Evolutionary conservation across 2,329 filamentous ascomycete species (phyloP).

Genomic region (Pseudofabraea citricarpa): DNA sequence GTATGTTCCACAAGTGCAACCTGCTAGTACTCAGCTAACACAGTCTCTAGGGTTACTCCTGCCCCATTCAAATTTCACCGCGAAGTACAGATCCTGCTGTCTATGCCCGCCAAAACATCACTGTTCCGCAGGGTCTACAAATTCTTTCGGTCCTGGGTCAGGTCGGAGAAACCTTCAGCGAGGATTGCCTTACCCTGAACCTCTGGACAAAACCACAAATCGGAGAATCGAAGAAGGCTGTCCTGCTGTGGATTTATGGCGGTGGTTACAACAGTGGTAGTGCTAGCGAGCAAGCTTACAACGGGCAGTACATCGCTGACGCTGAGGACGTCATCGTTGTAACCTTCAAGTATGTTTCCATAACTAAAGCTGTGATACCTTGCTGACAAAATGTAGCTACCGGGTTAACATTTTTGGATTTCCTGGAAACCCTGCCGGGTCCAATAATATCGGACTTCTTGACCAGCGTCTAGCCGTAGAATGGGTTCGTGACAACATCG

Average conservation of each 20-base stretch:
- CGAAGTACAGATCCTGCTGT: background rate
- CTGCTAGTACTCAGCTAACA: no score
- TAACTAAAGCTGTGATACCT: no score
- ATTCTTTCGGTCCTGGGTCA: background rate
- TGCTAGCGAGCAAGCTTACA: constrained; percentile 33
- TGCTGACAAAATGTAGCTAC: no score
- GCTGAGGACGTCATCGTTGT: constrained; percentile 36
- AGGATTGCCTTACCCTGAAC: constrained; percentile 31
- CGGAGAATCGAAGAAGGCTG: constrained; percentile 29
- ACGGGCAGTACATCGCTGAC: constrained; percentile 35
- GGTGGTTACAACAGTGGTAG: constrained; percentile 33
- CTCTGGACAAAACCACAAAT: constrained; percentile 29
- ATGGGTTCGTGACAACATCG: constrained; percentile 55
- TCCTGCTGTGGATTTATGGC: constrained; percentile 38
- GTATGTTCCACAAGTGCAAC: background rate
- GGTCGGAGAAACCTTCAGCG: constrained; percentile 9
- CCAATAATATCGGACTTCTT: constrained; percentile 38
- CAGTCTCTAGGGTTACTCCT: background rate
- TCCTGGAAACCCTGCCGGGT: background rate
- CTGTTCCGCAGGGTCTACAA: background rate
- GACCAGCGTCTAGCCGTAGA: constrained; percentile 52
- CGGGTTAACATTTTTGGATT: background rate
- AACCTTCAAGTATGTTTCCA: no score
- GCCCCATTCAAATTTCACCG: background rate
- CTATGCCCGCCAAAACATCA: background rate